Conservation (phyloP, 192 early-diverging fungal species). For the Podila verticillata region DNA sequence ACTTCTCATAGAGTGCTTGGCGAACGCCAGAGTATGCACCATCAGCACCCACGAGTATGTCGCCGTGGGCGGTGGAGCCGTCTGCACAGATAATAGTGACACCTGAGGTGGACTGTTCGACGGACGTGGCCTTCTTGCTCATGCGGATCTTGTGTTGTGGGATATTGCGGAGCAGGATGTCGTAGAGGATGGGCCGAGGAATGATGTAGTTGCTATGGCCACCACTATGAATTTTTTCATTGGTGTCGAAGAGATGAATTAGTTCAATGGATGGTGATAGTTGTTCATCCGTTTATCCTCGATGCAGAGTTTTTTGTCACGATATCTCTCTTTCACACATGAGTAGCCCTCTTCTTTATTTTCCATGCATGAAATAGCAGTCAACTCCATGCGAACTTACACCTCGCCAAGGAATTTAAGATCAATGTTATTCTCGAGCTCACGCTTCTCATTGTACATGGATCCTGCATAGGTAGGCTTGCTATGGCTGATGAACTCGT, state of each 20-base stretch:
- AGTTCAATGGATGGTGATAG: too few relatives aligned
- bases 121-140: slow-evolving; percentile 15
- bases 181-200: slow-evolving; percentile 21
- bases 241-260: not conserved
- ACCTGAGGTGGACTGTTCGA: slow-evolving; percentile 9
- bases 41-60: slow-evolving; percentile 33
- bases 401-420: not conserved
- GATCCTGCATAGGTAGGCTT: not conserved
- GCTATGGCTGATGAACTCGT: slow-evolving; percentile 1
- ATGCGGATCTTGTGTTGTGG: slow-evolving; percentile 19
- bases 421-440: not conserved
- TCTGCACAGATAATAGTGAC: slow-evolving; percentile 20
- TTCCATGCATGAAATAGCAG: not conserved
- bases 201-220: slow-evolving; percentile 26
- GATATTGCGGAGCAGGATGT: slow-evolving; percentile 4
- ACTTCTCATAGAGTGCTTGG: slow-evolving; percentile 22
- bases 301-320: not conserved
- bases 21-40: slow-evolving; percentile 37
- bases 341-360: not conserved
- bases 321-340: not conserved
- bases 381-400: not conserved
- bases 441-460: slow-evolving; percentile 1
- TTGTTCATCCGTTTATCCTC: too few relatives aligned
- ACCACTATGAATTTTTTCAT: not conserved
- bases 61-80: slow-evolving; percentile 10